phyloP scores from a whole-genome alignment of 257 asterid species.

The Solanum gracilifrons region DNA sequence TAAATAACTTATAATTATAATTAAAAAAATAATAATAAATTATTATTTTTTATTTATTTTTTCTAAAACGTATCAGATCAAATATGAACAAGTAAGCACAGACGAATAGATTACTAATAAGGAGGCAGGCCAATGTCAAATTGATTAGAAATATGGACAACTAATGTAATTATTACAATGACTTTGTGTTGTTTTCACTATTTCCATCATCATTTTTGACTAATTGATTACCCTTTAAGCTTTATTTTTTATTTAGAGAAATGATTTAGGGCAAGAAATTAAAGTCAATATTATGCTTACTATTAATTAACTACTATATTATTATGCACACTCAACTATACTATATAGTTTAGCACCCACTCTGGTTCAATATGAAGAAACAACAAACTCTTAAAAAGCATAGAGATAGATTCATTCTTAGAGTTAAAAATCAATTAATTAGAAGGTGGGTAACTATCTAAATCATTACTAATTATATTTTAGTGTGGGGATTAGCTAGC shows the following conservation, averaged over 20 bases:
- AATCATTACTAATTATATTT: background rate
- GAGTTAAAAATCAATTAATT: background rate
- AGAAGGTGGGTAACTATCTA: background rate
- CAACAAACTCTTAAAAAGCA: background rate
- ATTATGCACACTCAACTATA: background rate
- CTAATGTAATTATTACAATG: background rate
- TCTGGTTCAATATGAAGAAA: background rate
- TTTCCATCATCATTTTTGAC: conserved; percentile 2
- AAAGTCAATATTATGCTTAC: background rate
- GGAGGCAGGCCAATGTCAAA: background rate
- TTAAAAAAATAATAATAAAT: background rate
- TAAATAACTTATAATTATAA: background rate
- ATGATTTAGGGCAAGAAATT: background rate
- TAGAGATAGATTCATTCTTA: background rate
- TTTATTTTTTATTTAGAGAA: background rate
- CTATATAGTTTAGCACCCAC: background rate
- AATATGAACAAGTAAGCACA: background rate
- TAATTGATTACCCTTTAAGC: background rate
- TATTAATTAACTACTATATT: background rate
- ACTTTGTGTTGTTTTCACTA: background rate
- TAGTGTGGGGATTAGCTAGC: background rate
- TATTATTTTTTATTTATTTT: no score
- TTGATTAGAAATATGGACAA: conserved; percentile 4
- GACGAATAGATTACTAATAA: rapidly evolving
- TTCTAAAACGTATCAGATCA: background rate